phyloP scores from a whole-genome alignment of 768 basidiomycete species.

The Mycena maculata region DNA sequence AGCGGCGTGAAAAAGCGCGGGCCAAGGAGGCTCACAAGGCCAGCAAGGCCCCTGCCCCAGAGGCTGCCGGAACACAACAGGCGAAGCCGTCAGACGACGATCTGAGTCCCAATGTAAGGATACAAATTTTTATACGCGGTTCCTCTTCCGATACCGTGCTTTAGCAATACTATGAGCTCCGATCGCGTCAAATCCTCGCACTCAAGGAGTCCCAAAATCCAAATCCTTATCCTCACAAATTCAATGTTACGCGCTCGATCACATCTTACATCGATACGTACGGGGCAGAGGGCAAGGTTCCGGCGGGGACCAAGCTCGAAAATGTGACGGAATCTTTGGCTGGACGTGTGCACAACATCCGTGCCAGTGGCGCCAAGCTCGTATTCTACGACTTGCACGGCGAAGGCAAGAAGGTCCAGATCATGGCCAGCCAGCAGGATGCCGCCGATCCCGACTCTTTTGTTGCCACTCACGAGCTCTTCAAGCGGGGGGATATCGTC shows the following conservation, averaged over 20 bases:
- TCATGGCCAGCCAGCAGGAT: constrained; percentile 92
- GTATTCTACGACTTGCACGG: constrained; percentile 94
- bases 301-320: constrained; percentile 73
- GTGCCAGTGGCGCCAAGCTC: constrained; percentile 84
- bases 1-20: constrained; percentile 90
- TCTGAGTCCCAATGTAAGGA: constrained; percentile 84
- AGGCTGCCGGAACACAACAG: constrained; percentile 54
- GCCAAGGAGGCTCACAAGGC: constrained; percentile 84
- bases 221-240: constrained; percentile 99
- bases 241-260: constrained; percentile 86
- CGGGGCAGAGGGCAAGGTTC: constrained; percentile 77
- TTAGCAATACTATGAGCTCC: constrained; percentile 97
- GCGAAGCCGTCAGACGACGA: constrained; percentile 77
- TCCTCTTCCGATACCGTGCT: constrained; percentile 11
- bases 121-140: constrained; percentile 16
- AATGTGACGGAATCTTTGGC: constrained; percentile 74
- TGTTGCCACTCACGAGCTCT: constrained; percentile 78
- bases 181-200: constrained; percentile 87
- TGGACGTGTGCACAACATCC: constrained; percentile 92
- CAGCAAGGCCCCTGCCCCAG: constrained; percentile 58
- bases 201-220: constrained; percentile 88
- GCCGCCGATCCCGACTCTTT: constrained; percentile 74
- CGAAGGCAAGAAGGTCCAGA: constrained; percentile 94
- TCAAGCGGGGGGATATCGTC: constrained; percentile 96
- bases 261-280: constrained; percentile 79